Conservation (phyloP, 2,329 filamentous ascomycete species). For the Fusarium incarnatum region DNA sequence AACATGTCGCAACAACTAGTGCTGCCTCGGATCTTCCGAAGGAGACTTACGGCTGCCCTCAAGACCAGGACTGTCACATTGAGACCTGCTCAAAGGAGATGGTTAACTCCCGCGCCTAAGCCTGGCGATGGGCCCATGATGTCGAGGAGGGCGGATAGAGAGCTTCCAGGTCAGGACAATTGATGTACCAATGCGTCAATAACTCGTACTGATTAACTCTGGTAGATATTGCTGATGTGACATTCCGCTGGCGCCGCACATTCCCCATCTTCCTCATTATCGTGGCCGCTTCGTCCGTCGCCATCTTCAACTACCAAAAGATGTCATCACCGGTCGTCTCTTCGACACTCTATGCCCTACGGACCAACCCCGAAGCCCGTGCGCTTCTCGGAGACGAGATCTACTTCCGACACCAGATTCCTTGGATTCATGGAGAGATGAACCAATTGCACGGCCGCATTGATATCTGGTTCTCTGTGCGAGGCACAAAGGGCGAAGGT, state of each 20-base stretch:
- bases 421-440: slow-evolving; percentile 88
- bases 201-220: slow-evolving; percentile 2
- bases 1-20: slow-evolving; percentile 42
- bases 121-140: slow-evolving; percentile 72
- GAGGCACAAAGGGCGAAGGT: slow-evolving; percentile 77
- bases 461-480: slow-evolving; percentile 87
- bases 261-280: slow-evolving; percentile 83
- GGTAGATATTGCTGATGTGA: slow-evolving; percentile 56
- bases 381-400: slow-evolving; percentile 87
- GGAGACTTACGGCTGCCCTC: slow-evolving; percentile 44
- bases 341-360: slow-evolving; percentile 90
- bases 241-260: slow-evolving; percentile 75
- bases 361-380: slow-evolving; percentile 80
- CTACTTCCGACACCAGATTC: slow-evolving; percentile 81
- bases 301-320: slow-evolving; percentile 99
- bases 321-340: slow-evolving; percentile 86
- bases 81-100: slow-evolving; percentile 56
- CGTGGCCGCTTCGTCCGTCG: slow-evolving; percentile 77
- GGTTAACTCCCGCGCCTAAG: slow-evolving; percentile 66
- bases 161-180: slow-evolving; percentile 67
- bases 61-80: slow-evolving; percentile 30
- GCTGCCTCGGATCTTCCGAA: slow-evolving; percentile 45
- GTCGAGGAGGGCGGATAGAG: slow-evolving; percentile 72
- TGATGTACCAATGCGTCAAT: background rate
- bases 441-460: slow-evolving; percentile 94